Evolutionary conservation across 352 stramenopile genomes (phyloP), one percentile per base, ranked within the genome.

Genomic region (Phytophthora sp.): DNA sequence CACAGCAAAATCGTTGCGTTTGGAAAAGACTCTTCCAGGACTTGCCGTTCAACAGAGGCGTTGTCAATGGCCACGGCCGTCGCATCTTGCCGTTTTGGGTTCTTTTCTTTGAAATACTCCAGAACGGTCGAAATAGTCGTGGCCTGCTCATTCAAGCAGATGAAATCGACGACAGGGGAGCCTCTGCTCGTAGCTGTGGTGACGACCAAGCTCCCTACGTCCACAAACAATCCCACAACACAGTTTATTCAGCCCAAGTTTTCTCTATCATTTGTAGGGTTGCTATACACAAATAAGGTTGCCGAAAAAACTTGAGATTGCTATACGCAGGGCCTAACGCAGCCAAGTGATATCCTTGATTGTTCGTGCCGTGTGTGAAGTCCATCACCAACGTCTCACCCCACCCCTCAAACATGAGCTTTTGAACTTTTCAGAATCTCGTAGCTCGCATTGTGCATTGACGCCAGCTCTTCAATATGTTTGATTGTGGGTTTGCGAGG

Each of bases 281-380:
- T 46, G 20, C 20, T 46, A 26, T 46, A 46, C 5, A 44, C 2
- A 3, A 9, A 29, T 46, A 46, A 44, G 18, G 36, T 44, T 44
- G 36, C n/a, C 16, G 15, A 11, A 9, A 33, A 33, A 33, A 33
- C 4, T 33, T 16, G n/a, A 24, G 7, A 7, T 27, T 46, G n/a
- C n/a, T 24, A 45, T 26, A 45, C 12, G 7, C 29, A 33, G 29
- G 5, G 29, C 29, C 29, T 11, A 49, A 42, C 64, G 21, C 27
- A 67, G 57, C 57, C 18, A 67, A 50, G 18, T 63, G 51, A 38
- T 63, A 72, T 2, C 57, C 57, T 1, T 64, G 27, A n/a, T 77
- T 74, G 23, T 74, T 77, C 0, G 59, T 71, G 6, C 7, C 55
- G 7, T 71, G 58, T 4, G 69, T 77, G 35, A 58, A 74, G 46